Evolutionary conservation across 1,284 basidiomycete genomes (phyloP), one percentile per base, ranked within the genome.

Genomic region (Ustilago lituana): DNA sequence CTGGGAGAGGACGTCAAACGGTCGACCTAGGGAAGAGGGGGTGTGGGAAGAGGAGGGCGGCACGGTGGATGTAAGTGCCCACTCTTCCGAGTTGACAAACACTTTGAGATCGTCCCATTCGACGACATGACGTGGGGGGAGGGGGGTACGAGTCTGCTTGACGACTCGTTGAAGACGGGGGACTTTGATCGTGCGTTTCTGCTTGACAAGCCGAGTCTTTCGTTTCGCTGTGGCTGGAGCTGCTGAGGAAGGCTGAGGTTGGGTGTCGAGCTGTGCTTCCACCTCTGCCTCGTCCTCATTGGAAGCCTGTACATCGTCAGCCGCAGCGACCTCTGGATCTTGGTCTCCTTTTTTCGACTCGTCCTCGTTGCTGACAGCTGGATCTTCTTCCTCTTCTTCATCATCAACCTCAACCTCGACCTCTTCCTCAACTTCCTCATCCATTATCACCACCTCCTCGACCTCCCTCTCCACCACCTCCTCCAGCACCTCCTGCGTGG

Each of bases 11-110:
- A 62, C 44, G 24, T 64, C 58, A 47, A 64, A 65, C 15, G 50
- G 22, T 19, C 62, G 50, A 8, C 23, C 22, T 4, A 22, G 39
- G 3, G 5, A 11, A 23, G 33, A 5, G n/a, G 26, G 19, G 6
- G 23, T 2, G n/a, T 23, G 14, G n/a, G 26, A 6, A 20, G 29
- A 32, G 23, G 41, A 29, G 11, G 68, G 68, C 5, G 63, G 62
- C 2, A 66, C 68, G 10, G 68, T 71, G 1, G 71, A 57, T 14
- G 62, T 55, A 27, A 98, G 82, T 14, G 89, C 91, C 95, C 95
- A 98, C 79, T 94, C 91, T 14, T 93, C 94, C 3, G 93, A 93
- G 78, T 98, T 98, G 52, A 98, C 87, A 77, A 98, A 98, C n/a
- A 79, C 75, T 40, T 78, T 63, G 31, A 79, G 61, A 37, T 81